A percentile compares a stretch with the other conserved stretches of the same genome.
These are phyloP conservation scores for Chenopodium album DNA, from an alignment of 148 eudicot species.

Conservation along the genomic window DNA sequence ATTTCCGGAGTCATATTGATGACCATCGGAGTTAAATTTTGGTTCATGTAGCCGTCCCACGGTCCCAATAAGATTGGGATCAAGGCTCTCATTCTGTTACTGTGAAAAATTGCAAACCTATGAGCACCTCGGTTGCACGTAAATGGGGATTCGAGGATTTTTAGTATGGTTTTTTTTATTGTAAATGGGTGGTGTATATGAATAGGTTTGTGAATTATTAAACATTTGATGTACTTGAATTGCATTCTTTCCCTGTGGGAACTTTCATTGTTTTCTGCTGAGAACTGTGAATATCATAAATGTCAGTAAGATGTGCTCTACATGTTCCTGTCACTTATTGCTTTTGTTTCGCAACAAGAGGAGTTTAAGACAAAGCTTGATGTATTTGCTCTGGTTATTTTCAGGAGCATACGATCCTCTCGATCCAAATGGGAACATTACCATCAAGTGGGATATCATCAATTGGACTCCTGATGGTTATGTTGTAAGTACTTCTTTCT, in stretches of 20 bases:
- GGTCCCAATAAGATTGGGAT: too few species aligned
- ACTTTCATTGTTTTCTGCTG: neutral
- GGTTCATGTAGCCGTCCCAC: too few species aligned
- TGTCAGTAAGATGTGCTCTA: neutral
- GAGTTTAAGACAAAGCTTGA: neutral
- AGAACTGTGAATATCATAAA: neutral
- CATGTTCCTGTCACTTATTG: neutral
- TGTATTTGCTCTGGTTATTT: conserved; percentile 10
- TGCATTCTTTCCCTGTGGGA: neutral
- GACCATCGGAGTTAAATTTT: too few species aligned
- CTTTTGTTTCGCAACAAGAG: neutral
- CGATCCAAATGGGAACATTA: conserved; percentile 80
- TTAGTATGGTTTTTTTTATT: too few species aligned
- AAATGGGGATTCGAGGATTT: too few species aligned
- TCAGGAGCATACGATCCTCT: conserved; percentile 84
- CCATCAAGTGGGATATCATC: conserved; percentile 83
- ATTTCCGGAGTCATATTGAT: neutral
- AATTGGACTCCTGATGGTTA: conserved; percentile 88
- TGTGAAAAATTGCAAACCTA: too few species aligned
- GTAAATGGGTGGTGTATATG: neutral
- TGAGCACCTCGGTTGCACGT: too few species aligned
- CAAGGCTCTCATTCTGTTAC: too few species aligned
- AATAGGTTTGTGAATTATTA: neutral
- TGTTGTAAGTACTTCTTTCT: conserved; percentile 49
- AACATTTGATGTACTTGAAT: neutral